These are phyloP conservation scores for Salix suchowensis DNA, from an alignment of 345 rosid genomes.

Conservation along the genomic window DNA sequence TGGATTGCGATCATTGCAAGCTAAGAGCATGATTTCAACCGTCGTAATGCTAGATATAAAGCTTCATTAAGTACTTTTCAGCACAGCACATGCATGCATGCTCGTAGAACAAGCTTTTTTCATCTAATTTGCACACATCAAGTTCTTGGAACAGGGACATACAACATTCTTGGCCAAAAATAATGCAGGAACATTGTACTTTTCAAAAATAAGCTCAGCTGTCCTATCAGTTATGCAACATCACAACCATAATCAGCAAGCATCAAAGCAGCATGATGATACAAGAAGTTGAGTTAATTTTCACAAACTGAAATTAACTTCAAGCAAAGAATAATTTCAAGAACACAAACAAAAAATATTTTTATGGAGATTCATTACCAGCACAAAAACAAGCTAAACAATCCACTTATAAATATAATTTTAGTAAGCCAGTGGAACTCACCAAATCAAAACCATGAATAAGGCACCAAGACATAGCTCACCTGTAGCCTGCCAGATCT, in stretches of 20 bases:
- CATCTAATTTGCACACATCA: not conserved
- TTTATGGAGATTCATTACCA: not conserved
- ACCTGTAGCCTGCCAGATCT: constrained; percentile 87
- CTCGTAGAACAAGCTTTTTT: too few species aligned
- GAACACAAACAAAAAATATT: not conserved
- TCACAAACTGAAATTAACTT: not conserved
- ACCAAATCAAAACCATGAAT: not conserved
- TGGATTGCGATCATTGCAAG: too few species aligned
- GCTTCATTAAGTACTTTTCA: too few species aligned
- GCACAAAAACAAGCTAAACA: not conserved
- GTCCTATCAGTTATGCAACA: constrained; percentile 50
- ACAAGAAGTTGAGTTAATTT: not conserved
- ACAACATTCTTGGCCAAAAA: constrained; percentile 98
- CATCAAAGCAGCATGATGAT: not conserved
- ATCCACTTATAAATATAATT: not conserved
- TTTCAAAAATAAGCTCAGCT: constrained; percentile 94
- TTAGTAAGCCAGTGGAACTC: constrained; percentile 12
- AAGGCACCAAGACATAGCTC: constrained; percentile 2
- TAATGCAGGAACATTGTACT: constrained; percentile 87
- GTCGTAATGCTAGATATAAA: too few species aligned
- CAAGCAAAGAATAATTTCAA: not conserved
- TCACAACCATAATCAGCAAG: constrained; percentile 2
- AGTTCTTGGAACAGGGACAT: constrained; percentile 21
- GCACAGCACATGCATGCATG: too few species aligned
- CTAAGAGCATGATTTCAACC: too few species aligned